Base-by-base conservation (phyloP, 2,329 filamentous ascomycete species). In the Paecilomyces sp. region DNA sequence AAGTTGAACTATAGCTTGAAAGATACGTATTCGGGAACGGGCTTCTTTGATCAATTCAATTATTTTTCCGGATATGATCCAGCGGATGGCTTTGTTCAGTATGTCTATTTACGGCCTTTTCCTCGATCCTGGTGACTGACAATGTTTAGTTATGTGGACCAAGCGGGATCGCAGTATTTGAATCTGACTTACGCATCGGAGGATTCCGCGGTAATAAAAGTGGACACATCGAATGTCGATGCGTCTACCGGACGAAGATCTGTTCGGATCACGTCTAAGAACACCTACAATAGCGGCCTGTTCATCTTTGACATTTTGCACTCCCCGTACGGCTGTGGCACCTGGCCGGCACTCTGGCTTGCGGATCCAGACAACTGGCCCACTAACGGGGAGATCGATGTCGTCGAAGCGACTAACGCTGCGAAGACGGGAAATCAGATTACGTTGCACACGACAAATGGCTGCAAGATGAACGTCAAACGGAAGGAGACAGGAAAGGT, bases 331-430 rank as follows among this genome's bases (percentile, higher is more conserved):
- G 86, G 85, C 51, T 88, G 86, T 67, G 85, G 80, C 3, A 85
- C 81, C 24, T 89, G 84, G 87, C 84, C 85, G 1, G 81, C 87
- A 0, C 78, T 90, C 11, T 89, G 87, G 87, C 77, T 89, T 6
- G 78, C 80, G 0, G 87, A 89, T 68, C 75, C 79, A 0, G 72
- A 69, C 64, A 81, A 86, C 73, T 87, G 86, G 87, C 86, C 87
- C 3, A 65, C 70, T 4, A 79, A 88, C 63, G 86, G 86, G 60
- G 87, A 89, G 70, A 87, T 88, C 61, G 85, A 87, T 68, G 67
- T 87, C 25, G 79, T 88, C 71, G 85, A 87, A 70, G 77, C 83
- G 8, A 79, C 80, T 58, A 87, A 88, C 71, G 70, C 78, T 55
- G 84, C 75, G 47, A 74, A 71, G 2, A 72, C 78, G 15, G 85